Conservation (phyloP, 306 rosid species). For the Arachis hypogaea region DNA sequence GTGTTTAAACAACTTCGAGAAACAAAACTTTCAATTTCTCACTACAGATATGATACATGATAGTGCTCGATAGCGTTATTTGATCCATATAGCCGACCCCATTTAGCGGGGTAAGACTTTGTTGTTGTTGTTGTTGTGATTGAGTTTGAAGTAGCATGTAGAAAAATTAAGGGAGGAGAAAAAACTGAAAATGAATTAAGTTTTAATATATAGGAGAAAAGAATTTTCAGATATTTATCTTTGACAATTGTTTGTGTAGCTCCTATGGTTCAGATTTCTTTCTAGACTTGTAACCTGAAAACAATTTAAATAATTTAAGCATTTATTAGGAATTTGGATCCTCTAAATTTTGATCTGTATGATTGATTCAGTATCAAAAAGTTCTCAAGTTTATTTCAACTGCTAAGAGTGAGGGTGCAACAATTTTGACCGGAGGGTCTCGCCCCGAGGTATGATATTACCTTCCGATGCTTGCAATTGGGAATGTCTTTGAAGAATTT, state of each 20-base stretch:
- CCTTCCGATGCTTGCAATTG: background rate
- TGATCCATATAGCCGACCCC: too few species aligned
- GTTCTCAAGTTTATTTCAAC: conserved; percentile 65
- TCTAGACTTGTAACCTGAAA: background rate
- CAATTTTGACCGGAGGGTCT: conserved; percentile 66
- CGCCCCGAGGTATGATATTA: conserved; percentile 68
- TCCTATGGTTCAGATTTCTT: conserved; percentile 9
- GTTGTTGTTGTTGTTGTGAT: too few species aligned
- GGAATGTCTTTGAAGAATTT: conserved; percentile 7
- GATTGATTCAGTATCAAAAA: conserved; percentile 66
- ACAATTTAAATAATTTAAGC: background rate
- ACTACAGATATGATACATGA: too few species aligned
- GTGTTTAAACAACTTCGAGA: background rate
- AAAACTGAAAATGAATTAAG: background rate
- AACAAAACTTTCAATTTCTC: too few species aligned
- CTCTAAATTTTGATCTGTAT: conserved; percentile 40
- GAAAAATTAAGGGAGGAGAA: background rate
- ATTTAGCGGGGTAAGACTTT: too few species aligned
- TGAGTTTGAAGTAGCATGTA: too few species aligned
- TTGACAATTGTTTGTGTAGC: background rate
- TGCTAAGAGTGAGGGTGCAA: conserved; percentile 84
- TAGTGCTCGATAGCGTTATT: too few species aligned
- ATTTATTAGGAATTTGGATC: background rate
- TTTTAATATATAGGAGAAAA: too few species aligned
- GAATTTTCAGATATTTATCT: too few species aligned